A percentile compares a stretch with the other conserved stretches of the same genome.
Conservation (phyloP, 768 basidiomycete species). For the Astraeus odoratus region DNA sequence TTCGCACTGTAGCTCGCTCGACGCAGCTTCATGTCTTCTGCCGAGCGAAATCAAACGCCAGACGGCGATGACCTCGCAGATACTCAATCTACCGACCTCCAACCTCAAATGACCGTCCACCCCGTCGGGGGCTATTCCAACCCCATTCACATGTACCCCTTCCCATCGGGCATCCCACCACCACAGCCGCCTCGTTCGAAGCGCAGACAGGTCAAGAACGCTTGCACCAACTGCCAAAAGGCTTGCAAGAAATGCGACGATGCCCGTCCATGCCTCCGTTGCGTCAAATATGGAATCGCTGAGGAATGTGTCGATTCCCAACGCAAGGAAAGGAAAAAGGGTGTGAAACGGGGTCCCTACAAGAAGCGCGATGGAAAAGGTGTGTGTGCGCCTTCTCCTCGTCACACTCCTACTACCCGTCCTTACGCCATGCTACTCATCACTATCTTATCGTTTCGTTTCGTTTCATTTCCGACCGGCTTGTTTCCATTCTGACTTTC, state of each 20-base stretch:
- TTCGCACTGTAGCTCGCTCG: conserved; percentile 22
- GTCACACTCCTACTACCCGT: conserved; percentile 13
- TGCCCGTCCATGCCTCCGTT: conserved; percentile 86
- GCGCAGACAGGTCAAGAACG: conserved; percentile 86
- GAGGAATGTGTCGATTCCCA: conserved; percentile 88
- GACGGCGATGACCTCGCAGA: conserved; percentile 35
- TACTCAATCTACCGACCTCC: conserved; percentile 29
- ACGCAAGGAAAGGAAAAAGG: conserved; percentile 88
- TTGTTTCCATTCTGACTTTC: conserved; percentile 35
- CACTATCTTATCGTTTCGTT: conserved; percentile 6
- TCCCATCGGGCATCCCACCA: conserved; percentile 42
- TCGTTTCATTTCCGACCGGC: neutral
- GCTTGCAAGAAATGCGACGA: conserved; percentile 92
- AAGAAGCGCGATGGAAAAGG: conserved; percentile 94
- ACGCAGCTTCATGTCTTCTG: conserved; percentile 25
- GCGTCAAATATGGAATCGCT: conserved; percentile 82
- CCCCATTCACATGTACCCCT: conserved; percentile 68
- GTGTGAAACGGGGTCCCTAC: conserved; percentile 83
- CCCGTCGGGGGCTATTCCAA: conserved; percentile 42
- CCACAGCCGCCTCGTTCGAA: conserved; percentile 57
- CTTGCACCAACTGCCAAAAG: conserved; percentile 86
- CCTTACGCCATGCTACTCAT: too few relatives aligned
- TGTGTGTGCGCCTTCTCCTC: conserved; percentile 37
- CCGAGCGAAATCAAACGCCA: conserved; percentile 34
- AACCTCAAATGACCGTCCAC: conserved; percentile 46